These are phyloP conservation scores for Ogataea degrootiae DNA, from an alignment of 805 yeast genomes.

Conservation along the genomic window DNA sequence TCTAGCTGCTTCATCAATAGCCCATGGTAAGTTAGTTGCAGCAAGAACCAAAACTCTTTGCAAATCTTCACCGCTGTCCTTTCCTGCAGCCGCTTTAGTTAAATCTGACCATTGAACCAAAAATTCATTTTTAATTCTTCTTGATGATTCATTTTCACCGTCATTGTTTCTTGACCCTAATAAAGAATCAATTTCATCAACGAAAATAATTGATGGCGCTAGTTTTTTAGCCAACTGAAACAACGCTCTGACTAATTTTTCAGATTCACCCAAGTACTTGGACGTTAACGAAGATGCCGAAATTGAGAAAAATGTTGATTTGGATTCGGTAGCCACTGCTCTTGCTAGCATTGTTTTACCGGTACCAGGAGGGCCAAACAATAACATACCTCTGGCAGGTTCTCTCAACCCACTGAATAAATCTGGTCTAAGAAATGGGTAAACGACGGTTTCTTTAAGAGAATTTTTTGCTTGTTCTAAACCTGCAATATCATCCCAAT, in stretches of 20 bases:
- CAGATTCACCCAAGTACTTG: constrained; percentile 86
- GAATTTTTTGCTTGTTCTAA: constrained; percentile 83
- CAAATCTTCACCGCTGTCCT: constrained; percentile 45
- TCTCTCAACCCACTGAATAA: constrained; percentile 85
- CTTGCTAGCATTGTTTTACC: constrained; percentile 97
- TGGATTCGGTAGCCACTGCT: constrained; percentile 94
- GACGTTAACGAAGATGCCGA: constrained; percentile 89
- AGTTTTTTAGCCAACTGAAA: constrained; percentile 79
- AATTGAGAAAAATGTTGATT: constrained; percentile 87
- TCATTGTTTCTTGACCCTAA: constrained; percentile 71
- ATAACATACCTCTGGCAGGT: constrained; percentile 93
- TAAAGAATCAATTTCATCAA: constrained; percentile 93
- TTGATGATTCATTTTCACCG: constrained; percentile 74
- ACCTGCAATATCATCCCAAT: constrained; percentile 96
- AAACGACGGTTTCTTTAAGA: constrained; percentile 90
- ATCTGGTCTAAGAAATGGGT: constrained; percentile 93
- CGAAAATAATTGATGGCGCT: constrained; percentile 90
- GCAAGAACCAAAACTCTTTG: constrained; percentile 85
- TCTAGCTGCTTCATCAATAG: constrained; percentile 94
- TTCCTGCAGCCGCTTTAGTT: constrained; percentile 80
- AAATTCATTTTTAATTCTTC: constrained; percentile 90
- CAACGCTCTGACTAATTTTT: constrained; percentile 84
- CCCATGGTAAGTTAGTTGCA: constrained; percentile 96
- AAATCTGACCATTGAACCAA: constrained; percentile 92
- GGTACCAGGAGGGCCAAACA: constrained; percentile 99